A percentile compares a stretch with the other conserved stretches of the same genome.
phyloP scores from a whole-genome alignment of 495 filamentous ascomycete species.

The Hypoxylon lienhwacheense region DNA sequence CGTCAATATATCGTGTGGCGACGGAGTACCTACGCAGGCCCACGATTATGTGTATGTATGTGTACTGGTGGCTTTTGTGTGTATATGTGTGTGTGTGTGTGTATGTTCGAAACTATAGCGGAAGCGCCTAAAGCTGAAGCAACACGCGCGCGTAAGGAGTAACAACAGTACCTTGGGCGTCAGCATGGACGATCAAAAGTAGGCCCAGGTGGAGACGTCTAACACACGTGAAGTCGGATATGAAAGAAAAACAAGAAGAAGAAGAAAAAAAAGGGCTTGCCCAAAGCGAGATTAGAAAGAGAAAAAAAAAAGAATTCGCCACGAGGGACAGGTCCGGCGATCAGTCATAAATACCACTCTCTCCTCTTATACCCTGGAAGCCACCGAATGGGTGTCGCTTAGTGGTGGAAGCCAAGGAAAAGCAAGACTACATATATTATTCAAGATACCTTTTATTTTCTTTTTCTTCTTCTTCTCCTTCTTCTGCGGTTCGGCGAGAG shows the following conservation, averaged over 20 bases:
- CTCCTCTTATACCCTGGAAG: conserved; percentile 14
- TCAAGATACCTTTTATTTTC: too few relatives aligned
- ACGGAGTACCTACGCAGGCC: too few relatives aligned
- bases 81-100: too few relatives aligned
- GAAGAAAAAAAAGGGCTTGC: too few relatives aligned
- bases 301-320: conserved; percentile 12
- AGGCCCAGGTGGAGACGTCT: conserved; percentile 2
- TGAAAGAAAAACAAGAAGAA: too few relatives aligned
- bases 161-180: conserved; percentile 1
- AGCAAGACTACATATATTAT: conserved; percentile 12
- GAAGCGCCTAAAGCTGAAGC: neutral
- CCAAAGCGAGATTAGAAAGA: neutral
- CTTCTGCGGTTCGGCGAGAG: conserved; percentile 11
- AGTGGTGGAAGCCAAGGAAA: conserved; percentile 13
- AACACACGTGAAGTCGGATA: too few relatives aligned
- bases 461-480: too few relatives aligned
- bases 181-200: neutral
- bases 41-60: too few relatives aligned
- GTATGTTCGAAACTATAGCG: too few relatives aligned
- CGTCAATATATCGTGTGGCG: conserved; percentile 2
- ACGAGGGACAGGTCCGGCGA: conserved; percentile 8
- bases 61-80: too few relatives aligned
- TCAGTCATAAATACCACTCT: conserved; percentile 24
- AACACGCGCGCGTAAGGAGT: conserved; percentile 1
- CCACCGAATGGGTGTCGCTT: conserved; percentile 10